Conservation (phyloP, 441 rosid genomes). For the Adansonia grandidieri region DNA sequence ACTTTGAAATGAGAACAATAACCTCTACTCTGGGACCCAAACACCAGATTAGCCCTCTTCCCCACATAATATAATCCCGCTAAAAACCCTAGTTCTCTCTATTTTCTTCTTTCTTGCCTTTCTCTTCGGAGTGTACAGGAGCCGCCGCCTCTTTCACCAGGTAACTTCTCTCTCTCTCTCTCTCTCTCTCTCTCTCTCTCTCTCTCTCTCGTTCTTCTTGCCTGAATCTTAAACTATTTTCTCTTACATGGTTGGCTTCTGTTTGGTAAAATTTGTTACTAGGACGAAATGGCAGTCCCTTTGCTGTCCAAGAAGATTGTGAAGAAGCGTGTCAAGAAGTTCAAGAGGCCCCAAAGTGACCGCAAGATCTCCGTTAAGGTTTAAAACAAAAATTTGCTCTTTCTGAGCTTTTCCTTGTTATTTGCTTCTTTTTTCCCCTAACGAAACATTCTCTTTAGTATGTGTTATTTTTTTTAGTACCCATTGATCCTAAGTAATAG, state of each 20-base stretch:
- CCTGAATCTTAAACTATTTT: not conserved
- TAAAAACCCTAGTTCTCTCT: not conserved
- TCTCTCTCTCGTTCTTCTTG: not conserved
- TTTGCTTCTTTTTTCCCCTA: not conserved
- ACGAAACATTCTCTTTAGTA: not conserved
- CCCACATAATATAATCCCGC: not conserved
- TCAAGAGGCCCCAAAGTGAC: slow-evolving; percentile 70
- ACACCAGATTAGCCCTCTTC: not conserved
- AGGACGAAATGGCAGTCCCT: slow-evolving; percentile 73
- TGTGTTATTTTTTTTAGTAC: not conserved
- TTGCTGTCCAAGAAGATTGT: slow-evolving; percentile 67
- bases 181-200: not conserved
- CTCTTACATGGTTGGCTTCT: not conserved
- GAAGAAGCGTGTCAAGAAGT: slow-evolving; percentile 82
- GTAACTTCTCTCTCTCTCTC: not conserved
- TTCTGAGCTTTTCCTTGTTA: not conserved
- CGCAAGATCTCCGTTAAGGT: slow-evolving; percentile 28
- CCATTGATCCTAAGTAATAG: not conserved
- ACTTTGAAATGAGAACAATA: not conserved
- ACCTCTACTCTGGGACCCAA: not conserved
- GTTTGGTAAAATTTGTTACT: not conserved
- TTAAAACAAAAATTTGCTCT: no score
- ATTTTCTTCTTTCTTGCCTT: not conserved
- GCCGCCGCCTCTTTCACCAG: not conserved
- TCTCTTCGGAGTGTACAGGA: not conserved